These are phyloP conservation scores for Cladobotryum mycophilum DNA, from an alignment of 2,329 filamentous ascomycete species.

Conservation along the genomic window DNA sequence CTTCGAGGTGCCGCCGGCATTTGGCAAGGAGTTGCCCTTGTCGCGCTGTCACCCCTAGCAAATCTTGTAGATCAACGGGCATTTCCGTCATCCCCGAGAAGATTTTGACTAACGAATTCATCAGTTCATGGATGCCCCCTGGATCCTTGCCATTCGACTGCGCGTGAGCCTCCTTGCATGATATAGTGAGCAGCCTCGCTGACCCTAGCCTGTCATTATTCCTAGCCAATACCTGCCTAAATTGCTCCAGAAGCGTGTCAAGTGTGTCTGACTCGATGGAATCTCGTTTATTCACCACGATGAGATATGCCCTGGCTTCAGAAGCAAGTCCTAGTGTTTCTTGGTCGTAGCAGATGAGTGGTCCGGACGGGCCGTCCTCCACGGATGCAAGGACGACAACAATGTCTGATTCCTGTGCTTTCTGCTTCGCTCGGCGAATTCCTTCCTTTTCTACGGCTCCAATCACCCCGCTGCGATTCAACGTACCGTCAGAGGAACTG, in stretches of 20 bases:
- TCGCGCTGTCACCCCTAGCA: slow-evolving; percentile 83
- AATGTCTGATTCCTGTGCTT: slow-evolving; percentile 77
- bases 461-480: slow-evolving; percentile 34
- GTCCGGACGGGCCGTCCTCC: slow-evolving; percentile 40
- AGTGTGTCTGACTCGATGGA: slow-evolving; percentile 32
- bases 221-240: slow-evolving; percentile 23
- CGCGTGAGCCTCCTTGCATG: slow-evolving; percentile 58
- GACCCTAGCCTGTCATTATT: slow-evolving; percentile 20
- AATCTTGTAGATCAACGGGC: slow-evolving; percentile 68
- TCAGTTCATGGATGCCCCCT: slow-evolving; percentile 63
- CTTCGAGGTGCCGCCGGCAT: slow-evolving; percentile 65
- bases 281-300: slow-evolving; percentile 61
- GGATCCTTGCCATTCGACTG: slow-evolving; percentile 36
- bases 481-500: slow-evolving; percentile 10
- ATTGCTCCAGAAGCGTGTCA: slow-evolving; percentile 32
- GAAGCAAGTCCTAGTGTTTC: slow-evolving; percentile 51
- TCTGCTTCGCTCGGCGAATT: slow-evolving; percentile 76
- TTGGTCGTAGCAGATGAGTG: slow-evolving; percentile 44
- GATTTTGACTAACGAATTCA: slow-evolving; percentile 56
- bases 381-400: slow-evolving; percentile 75
- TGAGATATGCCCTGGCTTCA: slow-evolving; percentile 40
- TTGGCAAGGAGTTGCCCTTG: slow-evolving; percentile 74
- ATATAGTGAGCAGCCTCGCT: slow-evolving; percentile 50
- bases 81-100: slow-evolving; percentile 69
- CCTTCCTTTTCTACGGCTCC: slow-evolving; percentile 82